Percentiles rank a stretch among this genome's conserved stretches.
Evolutionary conservation across 2,329 filamentous ascomycete species (phyloP).

Genomic region (Ophiocordyceps camponoti-leonardi): DNA sequence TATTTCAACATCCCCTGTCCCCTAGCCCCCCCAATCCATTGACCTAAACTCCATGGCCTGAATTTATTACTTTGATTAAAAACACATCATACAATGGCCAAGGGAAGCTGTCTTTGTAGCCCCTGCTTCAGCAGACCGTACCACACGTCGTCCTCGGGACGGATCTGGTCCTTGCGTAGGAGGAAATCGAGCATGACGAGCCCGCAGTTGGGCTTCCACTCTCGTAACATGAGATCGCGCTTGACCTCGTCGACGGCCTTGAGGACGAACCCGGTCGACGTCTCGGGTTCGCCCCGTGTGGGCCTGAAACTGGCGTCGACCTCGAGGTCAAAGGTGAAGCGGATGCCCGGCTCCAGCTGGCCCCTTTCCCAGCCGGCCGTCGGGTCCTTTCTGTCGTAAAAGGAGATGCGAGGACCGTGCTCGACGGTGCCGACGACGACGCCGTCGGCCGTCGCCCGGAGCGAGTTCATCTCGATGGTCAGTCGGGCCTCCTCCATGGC

Average conservation of each 20-base stretch:
- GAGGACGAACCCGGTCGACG: constrained; percentile 12
- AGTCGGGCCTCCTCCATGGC: constrained; percentile 17
- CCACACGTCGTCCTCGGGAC: constrained; percentile 7
- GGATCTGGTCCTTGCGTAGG: constrained; percentile 12
- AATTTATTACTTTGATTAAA: not conserved
- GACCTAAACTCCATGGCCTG: not conserved
- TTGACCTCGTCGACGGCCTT: constrained; percentile 14
- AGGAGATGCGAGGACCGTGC: constrained; percentile 11
- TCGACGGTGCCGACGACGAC: constrained; percentile 8
- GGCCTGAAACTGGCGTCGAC: constrained; percentile 9
- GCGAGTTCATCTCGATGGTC: constrained; percentile 7
- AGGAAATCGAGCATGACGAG: constrained; percentile 21
- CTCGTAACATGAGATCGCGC: constrained; percentile 7
- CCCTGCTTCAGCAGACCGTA: constrained; percentile 7
- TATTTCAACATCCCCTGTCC: not conserved
- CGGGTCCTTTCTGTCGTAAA: constrained; percentile 16
- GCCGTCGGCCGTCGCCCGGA: constrained; percentile 5
- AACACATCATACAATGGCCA: constrained; percentile 3
- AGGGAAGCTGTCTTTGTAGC: constrained; percentile 11
- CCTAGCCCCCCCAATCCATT: too few species aligned
- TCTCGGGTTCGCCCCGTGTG: constrained; percentile 9
- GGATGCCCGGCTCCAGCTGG: constrained; percentile 20
- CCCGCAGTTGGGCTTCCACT: constrained; percentile 22
- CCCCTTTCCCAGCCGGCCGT: constrained; percentile 12
- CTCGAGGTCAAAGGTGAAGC: constrained; percentile 18